phyloP scores from a whole-genome alignment of 2,329 filamentous ascomycete genomes.

The Botryotinia globosa region DNA sequence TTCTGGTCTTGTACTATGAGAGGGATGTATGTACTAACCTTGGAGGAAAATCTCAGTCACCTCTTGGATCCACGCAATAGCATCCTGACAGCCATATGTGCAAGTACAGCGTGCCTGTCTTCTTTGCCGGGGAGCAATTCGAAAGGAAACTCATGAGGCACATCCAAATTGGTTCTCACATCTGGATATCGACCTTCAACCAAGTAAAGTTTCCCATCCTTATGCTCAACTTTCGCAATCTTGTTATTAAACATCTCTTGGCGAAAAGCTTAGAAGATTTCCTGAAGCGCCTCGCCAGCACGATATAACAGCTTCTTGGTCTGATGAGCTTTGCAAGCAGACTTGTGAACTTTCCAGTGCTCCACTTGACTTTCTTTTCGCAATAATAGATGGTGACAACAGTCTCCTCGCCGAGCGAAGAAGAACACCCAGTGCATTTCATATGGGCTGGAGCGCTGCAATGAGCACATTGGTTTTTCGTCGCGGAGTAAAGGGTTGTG shows the following conservation, averaged over 20 bases:
- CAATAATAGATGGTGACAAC: constrained; percentile 11
- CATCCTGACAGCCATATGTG: background rate
- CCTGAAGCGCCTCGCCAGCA: constrained; percentile 17
- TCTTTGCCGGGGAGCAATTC: too few species aligned
- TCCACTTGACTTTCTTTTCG: constrained; percentile 6
- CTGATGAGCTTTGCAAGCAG: constrained; percentile 2
- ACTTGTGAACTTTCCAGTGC: constrained; percentile 7
- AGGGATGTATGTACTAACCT: too few species aligned
- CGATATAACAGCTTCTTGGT: constrained; percentile 2
- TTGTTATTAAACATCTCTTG: constrained; percentile 16
- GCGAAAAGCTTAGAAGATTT: constrained; percentile 21
- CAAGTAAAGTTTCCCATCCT: too few species aligned
- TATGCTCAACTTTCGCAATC: background rate
- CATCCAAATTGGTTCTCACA: too few species aligned
- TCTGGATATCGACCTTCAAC: too few species aligned
- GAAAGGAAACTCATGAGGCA: background rate
- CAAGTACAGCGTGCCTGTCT: background rate
- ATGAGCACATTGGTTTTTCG: background rate
- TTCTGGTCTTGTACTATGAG: too few species aligned
- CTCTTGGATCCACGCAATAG: background rate
- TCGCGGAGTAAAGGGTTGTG: background rate
- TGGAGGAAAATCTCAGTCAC: background rate
- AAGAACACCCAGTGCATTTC: background rate
- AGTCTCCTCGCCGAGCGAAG: background rate
- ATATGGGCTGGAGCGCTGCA: background rate